A percentile compares a stretch with the other conserved stretches of the same genome.
Evolutionary conservation across 179 eudicot species (phyloP).

Genomic region (Drosera spatulata): DNA sequence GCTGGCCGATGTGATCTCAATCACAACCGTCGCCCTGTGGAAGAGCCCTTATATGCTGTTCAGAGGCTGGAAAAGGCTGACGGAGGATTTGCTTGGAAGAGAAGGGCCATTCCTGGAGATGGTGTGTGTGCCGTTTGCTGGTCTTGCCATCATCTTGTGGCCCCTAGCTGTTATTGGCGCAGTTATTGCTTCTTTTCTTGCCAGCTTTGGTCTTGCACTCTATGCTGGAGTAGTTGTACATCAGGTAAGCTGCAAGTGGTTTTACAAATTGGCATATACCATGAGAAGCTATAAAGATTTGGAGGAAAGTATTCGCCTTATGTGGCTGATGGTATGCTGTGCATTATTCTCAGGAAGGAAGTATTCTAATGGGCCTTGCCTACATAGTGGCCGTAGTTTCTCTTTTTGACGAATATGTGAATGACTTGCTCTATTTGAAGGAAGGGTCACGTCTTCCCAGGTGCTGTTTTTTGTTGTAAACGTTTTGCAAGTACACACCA

Average conservation of each 20-base stretch:
- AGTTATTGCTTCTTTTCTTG: slow-evolving; percentile 51
- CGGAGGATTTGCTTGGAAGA: slow-evolving; percentile 72
- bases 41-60: slow-evolving; percentile 82
- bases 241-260: slow-evolving; percentile 39
- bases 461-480: slow-evolving; percentile 14
- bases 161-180: slow-evolving; percentile 73
- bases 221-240: slow-evolving; percentile 73
- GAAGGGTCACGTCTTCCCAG: slow-evolving; percentile 91
- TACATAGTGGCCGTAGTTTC: slow-evolving; percentile 62
- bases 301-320: no score
- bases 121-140: slow-evolving; percentile 96
- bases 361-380: slow-evolving; percentile 67
- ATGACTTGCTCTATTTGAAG: slow-evolving; percentile 63
- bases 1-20: slow-evolving; percentile 65
- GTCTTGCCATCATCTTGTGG: slow-evolving; percentile 81
- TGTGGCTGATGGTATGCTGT: no score
- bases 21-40: slow-evolving; percentile 58
- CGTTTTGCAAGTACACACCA: no score
- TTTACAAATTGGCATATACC: no score
- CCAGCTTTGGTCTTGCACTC: slow-evolving; percentile 67
- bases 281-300: no score
- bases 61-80: slow-evolving; percentile 88
- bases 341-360: slow-evolving; percentile 44
- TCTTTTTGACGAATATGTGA: slow-evolving; percentile 67
- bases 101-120: slow-evolving; percentile 95